Evolutionary conservation across 768 basidiomycete genomes (phyloP), one percentile per base, ranked within the genome.

Genomic region (Lactarius pseudohatsudake): DNA sequence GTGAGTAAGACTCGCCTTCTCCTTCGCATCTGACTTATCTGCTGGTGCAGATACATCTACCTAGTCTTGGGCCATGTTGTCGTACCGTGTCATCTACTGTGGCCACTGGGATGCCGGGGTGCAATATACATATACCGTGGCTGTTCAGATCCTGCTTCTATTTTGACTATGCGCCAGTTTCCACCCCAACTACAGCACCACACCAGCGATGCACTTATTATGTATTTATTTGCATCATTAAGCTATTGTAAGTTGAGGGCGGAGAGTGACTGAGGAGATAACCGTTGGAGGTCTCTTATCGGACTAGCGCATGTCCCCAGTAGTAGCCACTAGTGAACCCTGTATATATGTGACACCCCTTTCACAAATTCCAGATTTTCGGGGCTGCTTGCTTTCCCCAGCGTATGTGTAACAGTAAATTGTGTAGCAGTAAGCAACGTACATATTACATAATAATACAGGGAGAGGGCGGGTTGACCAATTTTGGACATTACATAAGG

Each of bases 1-100:
- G 92, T 92, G 73, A 67, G 92, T 81, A 43, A 30, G n/a, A 43
- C 26, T 18, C 40, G 11, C 53, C 26, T 13, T 34, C 34, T 43
- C 22, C 2, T 13, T 26, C 20, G 10, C 28, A 11, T 18, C 36
- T 18, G 36, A 30, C 40, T 40, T 58, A 53, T 57, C 32, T 26
- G 47, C 36, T n/a, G 66, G 26, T 47, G 55, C 66, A 68, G 66
- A 70, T 40, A 61, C 57, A 36, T 64, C 70, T 62, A 62, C 71
- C 58, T 71, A 65, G 50, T 34, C 22, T 40, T 18, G 34, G 34
- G 8, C 32, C 60, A 43, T 40, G 30, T 36, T 53, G 26, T 56
- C 54, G 38, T 53, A 58, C 62, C 26, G 32, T 59, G 16, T 50
- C 36, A 59, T 55, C 34, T 43, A 28, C 36, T 53, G 57, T 61